Base-by-base conservation (phyloP, 2,329 filamentous ascomycete genomes). In the Fonsecaea monophora region DNA sequence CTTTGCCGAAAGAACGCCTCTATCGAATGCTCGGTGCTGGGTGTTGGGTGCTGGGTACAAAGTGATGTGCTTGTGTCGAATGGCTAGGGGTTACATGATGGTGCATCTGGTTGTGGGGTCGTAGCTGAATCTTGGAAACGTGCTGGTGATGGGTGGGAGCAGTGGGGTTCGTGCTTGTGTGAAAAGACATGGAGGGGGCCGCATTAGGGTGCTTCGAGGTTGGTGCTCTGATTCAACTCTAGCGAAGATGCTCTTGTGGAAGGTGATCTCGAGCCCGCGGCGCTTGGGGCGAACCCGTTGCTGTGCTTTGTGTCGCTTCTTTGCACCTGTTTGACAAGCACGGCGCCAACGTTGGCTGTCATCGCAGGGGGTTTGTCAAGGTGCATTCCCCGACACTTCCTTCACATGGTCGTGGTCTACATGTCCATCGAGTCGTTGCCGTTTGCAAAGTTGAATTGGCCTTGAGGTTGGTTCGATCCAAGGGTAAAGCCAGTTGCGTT, bases 371-470 rank as follows among this genome's bases (percentile, higher is more conserved):
- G 18, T 10, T 45, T 32, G 40, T 42, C 35, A 37, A 40, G 38
- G 30, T 45, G 55, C n/a, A 56, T 48, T 45, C 18, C 34, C 15
- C 12, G 35, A 18, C 38, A 25, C 35, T 35, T 55, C n/a, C 35
- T 45, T 55, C n/a, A 32, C 48, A 56, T 55, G 37, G 55, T 12
- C 35, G 53, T 30, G 40, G 50, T 58, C 86, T 86, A 90, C 87
- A 90, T 92, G 76, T 91, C 89, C 89, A 91, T 91, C 48, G 87
- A 87, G 75, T 91, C 89, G 72, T 84, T 86, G 69, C 87, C 87
- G 76, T 89, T 84, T 76, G 88, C 92, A 79, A 99, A 99, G 87
- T 92, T 97, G 88, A 98, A 99, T 77, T 91, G 91, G 73, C 91
- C 90, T 75, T 90, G 87, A 77, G 92, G 89, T 75, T 88, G 84